These are phyloP conservation scores for Oryza australiensis DNA, from an alignment of 176 grass and related monocot species.

Conservation along the genomic window DNA sequence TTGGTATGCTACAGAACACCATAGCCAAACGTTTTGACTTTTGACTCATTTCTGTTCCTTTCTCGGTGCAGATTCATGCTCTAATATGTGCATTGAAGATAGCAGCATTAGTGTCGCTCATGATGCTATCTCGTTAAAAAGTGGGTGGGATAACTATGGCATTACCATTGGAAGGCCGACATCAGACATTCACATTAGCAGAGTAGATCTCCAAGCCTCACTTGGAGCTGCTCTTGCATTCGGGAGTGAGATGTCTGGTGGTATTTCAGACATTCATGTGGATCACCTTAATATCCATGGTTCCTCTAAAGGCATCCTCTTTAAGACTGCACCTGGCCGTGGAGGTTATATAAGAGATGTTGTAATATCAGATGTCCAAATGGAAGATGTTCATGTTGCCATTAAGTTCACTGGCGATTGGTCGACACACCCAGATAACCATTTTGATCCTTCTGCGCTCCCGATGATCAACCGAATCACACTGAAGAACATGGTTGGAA, in stretches of 20 bases:
- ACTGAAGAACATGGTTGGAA: conserved; percentile 66
- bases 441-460: conserved; percentile 55
- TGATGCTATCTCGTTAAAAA: conserved; percentile 79
- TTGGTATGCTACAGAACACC: conserved; percentile 1
- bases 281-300: conserved; percentile 52
- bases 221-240: conserved; percentile 67
- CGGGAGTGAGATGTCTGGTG: conserved; percentile 87
- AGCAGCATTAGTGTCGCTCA: conserved; percentile 56
- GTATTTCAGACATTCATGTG: conserved; percentile 57
- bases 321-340: conserved; percentile 66
- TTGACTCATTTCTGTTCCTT: not conserved
- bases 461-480: conserved; percentile 63
- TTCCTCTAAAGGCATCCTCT: conserved; percentile 62
- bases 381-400: conserved; percentile 61
- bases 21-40: conserved; percentile 32
- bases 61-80: conserved; percentile 70
- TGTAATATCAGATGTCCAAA: conserved; percentile 60
- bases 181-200: conserved; percentile 57
- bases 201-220: conserved; percentile 60
- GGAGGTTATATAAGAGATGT: conserved; percentile 76
- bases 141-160: conserved; percentile 72
- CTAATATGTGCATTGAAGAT: conserved; percentile 72
- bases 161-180: conserved; percentile 62
- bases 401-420: conserved; percentile 67
- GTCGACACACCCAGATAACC: conserved; percentile 53